Conservation (phyloP, 176 grass and related monocot species). For the Dendrocalamus sinicus region DNA sequence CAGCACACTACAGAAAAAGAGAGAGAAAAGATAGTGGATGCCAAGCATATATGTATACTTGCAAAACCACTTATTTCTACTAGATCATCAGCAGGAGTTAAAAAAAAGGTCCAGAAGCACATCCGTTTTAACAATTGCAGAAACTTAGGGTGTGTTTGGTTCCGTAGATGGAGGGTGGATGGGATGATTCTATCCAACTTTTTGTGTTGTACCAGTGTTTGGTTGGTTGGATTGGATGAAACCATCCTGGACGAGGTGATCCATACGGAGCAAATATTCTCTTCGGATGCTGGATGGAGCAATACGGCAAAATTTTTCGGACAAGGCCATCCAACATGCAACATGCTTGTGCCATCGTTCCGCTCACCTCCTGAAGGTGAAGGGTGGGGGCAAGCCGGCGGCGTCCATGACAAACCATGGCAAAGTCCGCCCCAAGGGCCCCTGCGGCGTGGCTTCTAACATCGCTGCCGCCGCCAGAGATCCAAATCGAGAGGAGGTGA, state of each 20-base stretch:
- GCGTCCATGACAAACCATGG: constrained; percentile 49
- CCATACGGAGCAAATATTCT: no score
- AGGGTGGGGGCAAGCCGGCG: constrained; percentile 63
- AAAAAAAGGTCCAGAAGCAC: background rate
- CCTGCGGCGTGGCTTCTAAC: constrained; percentile 51
- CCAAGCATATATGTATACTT: background rate
- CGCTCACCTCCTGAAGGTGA: constrained; percentile 41
- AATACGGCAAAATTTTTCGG: no score
- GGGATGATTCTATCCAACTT: no score
- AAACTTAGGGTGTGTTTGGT: background rate
- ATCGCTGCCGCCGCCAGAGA: constrained; percentile 7
- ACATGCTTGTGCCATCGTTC: no score
- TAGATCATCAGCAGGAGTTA: background rate
- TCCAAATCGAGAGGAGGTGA: no score
- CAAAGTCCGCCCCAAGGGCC: constrained; percentile 65
- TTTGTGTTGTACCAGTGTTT: no score
- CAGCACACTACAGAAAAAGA: background rate
- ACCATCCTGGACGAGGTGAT: no score
- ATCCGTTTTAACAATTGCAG: background rate
- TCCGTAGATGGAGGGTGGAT: no score
- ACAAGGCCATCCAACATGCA: no score
- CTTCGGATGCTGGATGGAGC: no score
- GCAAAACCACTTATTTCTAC: background rate
- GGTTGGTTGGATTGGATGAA: no score
- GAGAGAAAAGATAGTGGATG: background rate